These are phyloP conservation scores for Hymenoscyphus fraxineus DNA, from an alignment of 2,329 filamentous ascomycete genomes.

Conservation along the genomic window DNA sequence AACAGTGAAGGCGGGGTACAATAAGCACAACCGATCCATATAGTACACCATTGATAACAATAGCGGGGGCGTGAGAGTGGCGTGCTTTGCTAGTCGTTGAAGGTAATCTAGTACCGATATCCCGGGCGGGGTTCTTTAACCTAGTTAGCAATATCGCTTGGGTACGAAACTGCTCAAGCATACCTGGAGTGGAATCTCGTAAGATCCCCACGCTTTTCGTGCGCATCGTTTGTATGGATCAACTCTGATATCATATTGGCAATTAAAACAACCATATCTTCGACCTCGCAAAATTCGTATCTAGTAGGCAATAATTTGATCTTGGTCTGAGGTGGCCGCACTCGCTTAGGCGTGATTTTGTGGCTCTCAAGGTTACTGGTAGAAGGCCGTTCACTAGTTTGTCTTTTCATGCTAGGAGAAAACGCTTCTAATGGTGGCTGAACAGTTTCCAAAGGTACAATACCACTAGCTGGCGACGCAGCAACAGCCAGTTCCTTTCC, in stretches of 20 bases:
- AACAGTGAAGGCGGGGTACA: slow-evolving; percentile 94
- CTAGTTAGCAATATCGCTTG: not conserved
- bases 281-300: slow-evolving; percentile 78
- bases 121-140: slow-evolving; percentile 61
- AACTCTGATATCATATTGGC: slow-evolving; percentile 94
- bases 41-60: slow-evolving; percentile 99
- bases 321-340: slow-evolving; percentile 47
- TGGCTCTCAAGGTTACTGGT: slow-evolving; percentile 13
- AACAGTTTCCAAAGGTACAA: slow-evolving; percentile 15
- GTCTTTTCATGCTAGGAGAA: slow-evolving; percentile 36
- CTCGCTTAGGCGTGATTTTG: slow-evolving; percentile 45
- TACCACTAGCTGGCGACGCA: slow-evolving; percentile 4
- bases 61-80: slow-evolving; percentile 86
- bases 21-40: slow-evolving; percentile 87
- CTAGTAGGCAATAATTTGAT: slow-evolving; percentile 61
- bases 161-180: slow-evolving; percentile 37
- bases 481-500: not conserved
- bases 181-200: slow-evolving; percentile 95
- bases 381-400: slow-evolving; percentile 23
- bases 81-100: slow-evolving; percentile 86
- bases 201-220: slow-evolving; percentile 67
- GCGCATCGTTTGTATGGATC: slow-evolving; percentile 85
- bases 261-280: slow-evolving; percentile 86
- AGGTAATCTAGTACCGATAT: slow-evolving; percentile 95
- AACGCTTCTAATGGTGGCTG: slow-evolving; percentile 31